Evolutionary conservation across 1,139 yeast species (phyloP).

Genomic region (Yamadazyma dushanensis): DNA sequence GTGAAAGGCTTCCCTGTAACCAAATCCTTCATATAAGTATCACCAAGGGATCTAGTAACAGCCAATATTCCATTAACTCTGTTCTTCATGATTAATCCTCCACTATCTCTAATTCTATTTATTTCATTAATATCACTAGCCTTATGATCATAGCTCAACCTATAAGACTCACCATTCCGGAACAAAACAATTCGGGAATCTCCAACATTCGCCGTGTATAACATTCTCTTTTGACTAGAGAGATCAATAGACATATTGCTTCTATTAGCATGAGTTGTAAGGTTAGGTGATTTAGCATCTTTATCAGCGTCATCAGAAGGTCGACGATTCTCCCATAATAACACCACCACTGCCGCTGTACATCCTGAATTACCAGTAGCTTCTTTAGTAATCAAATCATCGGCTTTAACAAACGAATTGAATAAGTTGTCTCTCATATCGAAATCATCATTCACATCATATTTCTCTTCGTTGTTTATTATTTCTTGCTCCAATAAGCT

Average conservation of each 20-base stretch:
- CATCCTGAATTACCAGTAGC: slow-evolving; percentile 76
- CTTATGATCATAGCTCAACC: slow-evolving; percentile 92
- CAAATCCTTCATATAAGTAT: slow-evolving; percentile 82
- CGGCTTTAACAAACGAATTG: slow-evolving; percentile 71
- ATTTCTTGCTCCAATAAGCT: slow-evolving; percentile 55
- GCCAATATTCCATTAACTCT: slow-evolving; percentile 96
- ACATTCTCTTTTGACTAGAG: slow-evolving; percentile 57
- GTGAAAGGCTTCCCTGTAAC: slow-evolving; percentile 94
- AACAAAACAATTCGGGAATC: slow-evolving; percentile 83
- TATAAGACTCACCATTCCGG: slow-evolving; percentile 68
- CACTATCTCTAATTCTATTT: slow-evolving; percentile 69
- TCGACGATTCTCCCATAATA: slow-evolving; percentile 67
- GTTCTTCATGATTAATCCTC: slow-evolving; percentile 86
- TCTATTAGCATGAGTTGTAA: slow-evolving; percentile 7
- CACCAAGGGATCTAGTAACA: slow-evolving; percentile 94
- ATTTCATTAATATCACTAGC: slow-evolving; percentile 82
- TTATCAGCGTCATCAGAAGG: slow-evolving; percentile 3
- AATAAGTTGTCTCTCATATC: slow-evolving; percentile 54
- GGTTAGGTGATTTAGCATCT: slow-evolving; percentile 8
- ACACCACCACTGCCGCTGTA: slow-evolving; percentile 93
- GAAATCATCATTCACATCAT: slow-evolving; percentile 2
- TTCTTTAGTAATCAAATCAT: slow-evolving; percentile 60
- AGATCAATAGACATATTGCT: slow-evolving; percentile 29
- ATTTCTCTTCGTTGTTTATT: slow-evolving; percentile 22
- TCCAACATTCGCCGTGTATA: slow-evolving; percentile 95